Base-by-base conservation (phyloP, 176 grass and related monocot genomes). In the Zoysia japonica region DNA sequence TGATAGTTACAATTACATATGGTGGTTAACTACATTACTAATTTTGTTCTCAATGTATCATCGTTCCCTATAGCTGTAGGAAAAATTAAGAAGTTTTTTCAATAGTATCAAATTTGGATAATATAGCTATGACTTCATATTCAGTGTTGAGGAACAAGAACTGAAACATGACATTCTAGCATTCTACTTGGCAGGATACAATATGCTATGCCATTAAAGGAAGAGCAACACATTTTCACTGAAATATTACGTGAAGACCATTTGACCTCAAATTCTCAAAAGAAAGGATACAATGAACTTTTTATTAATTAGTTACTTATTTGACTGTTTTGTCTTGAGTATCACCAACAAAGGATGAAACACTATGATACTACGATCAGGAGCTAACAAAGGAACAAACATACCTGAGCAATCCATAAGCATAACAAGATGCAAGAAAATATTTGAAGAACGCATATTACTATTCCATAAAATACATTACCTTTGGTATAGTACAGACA, bases 401-500 rank as follows among this genome's bases (percentile, higher is more conserved):
- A 46, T 57, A 71, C 20, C 36, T 42, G 59, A 72, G 28, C 28
- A 28, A 28, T 28, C 49, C 47, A 47, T 65, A 71, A 16, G 47
- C 62, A 51, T 51, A 43, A 36, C 48, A 74, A 41, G 5, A 69
- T 63, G 9, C n/a, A 67, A 61, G 7, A 72, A 72, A 60, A 36
- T 9, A 68, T 67, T 68, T 77, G 5, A 68, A 40, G 52, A 69
- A 47, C 53, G 65, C 56, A 61, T n/a, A 35, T 54, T 8, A 52
- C 5, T 63, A 78, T 64, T 38, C 5, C 17, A 54, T 39, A 13
- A 51, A 36, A 67, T 82, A 41, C 12, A 82, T 67, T 96, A 96
- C 90, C 93, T 92, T 86, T 45, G 8, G 72, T 84, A 90, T 82
- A 67, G 45, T 41, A 40, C 93, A 92, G 19, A 85, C 63, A 80